phyloP scores from a whole-genome alignment of 1,284 basidiomycete genomes.

The Leccinum cinnamomeum region DNA sequence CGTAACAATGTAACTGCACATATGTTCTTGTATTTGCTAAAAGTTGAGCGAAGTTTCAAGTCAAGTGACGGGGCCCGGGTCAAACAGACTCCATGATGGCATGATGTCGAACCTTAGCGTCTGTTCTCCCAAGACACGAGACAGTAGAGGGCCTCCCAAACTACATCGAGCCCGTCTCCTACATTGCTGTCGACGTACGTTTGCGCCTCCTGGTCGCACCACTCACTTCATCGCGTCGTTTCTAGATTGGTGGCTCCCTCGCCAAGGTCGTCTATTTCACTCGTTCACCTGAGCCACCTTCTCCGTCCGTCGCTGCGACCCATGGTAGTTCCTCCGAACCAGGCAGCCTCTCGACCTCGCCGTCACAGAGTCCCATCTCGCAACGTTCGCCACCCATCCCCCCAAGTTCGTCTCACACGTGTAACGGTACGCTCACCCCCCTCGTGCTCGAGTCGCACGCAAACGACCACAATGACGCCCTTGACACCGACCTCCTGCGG shows the following conservation, averaged over 20 bases:
- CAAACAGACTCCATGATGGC: too few relatives aligned
- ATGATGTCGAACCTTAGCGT: neutral
- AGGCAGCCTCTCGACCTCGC: constrained; percentile 51
- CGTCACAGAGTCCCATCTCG: constrained; percentile 37
- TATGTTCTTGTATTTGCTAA: too few relatives aligned
- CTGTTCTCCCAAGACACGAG: constrained; percentile 63
- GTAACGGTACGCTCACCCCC: constrained; percentile 82
- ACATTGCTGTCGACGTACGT: constrained; percentile 93
- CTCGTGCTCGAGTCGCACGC: constrained; percentile 59
- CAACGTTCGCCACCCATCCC: constrained; percentile 40
- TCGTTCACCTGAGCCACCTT: constrained; percentile 76
- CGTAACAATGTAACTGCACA: too few relatives aligned
- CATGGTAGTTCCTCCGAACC: constrained; percentile 48
- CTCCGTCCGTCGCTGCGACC: constrained; percentile 63
- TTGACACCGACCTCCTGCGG: constrained; percentile 54
- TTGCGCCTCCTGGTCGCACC: constrained; percentile 1
- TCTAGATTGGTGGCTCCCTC: constrained; percentile 91
- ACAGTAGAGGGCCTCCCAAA: constrained; percentile 91
- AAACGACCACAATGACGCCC: constrained; percentile 32
- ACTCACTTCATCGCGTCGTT: constrained; percentile 4
- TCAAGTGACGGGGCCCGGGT: too few relatives aligned
- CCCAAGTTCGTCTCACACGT: constrained; percentile 38
- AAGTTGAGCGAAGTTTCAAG: too few relatives aligned
- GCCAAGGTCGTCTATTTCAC: constrained; percentile 99
- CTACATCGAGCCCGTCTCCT: constrained; percentile 94